Evolutionary conservation across 345 rosid species (phyloP).

Genomic region (Mallotus nudiflorus): DNA sequence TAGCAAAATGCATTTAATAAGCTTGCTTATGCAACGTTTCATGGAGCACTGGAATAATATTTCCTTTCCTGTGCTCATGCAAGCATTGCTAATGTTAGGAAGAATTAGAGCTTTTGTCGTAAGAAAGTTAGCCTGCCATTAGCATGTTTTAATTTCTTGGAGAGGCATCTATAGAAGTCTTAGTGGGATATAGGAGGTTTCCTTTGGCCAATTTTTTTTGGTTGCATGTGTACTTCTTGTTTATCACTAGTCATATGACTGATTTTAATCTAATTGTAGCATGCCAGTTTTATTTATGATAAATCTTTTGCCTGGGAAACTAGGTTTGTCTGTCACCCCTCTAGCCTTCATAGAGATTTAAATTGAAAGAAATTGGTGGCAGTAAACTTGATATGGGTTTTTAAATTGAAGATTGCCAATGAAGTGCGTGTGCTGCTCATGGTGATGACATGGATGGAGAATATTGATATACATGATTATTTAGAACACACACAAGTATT

Average conservation of each 20-base stretch:
- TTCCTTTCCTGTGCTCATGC: no score
- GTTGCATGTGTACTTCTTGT: not conserved
- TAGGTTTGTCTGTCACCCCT: not conserved
- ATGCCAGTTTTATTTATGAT: not conserved
- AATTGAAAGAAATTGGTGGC: not conserved
- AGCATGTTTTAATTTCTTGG: no score
- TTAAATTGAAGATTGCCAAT: not conserved
- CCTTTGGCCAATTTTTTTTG: not conserved
- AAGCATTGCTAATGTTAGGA: no score
- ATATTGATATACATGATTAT: not conserved
- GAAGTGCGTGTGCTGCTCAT: not conserved
- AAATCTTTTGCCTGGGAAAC: not conserved
- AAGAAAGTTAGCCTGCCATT: slow-evolving; percentile 3
- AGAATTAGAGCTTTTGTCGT: not conserved
- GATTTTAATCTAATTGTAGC: not conserved
- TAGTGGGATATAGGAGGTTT: slow-evolving; percentile 3
- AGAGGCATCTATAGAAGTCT: not conserved
- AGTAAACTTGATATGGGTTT: not conserved
- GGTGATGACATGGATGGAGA: not conserved
- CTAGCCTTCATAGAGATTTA: not conserved
- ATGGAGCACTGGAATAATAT: slow-evolving; percentile 19
- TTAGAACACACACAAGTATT: not conserved
- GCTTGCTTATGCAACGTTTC: not conserved
- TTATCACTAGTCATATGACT: not conserved
- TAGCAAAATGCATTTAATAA: slow-evolving; percentile 18